Evolutionary conservation across 306 rosid species (phyloP), one percentile per base, ranked within the genome.

Genomic region (Casuarina cunninghamiana): DNA sequence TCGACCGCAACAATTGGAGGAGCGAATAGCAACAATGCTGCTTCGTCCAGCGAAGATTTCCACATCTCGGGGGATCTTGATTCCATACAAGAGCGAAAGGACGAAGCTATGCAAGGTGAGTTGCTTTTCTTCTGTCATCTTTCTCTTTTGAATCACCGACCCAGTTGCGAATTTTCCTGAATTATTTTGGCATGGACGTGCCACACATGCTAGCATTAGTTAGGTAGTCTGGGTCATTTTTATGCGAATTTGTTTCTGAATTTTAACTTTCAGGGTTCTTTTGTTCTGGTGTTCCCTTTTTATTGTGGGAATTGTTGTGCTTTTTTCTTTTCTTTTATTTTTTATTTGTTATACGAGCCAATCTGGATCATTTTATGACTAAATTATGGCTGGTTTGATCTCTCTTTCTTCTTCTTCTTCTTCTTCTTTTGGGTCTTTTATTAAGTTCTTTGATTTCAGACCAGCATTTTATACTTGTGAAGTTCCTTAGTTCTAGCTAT

Each of bases 51-150:
- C 0, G 98, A 94, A 32, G 97, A 94, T 68, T 74, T 92, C 55
- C 87, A 81, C 75, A 79, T 90, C 65, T 88, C 93, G 6, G 17
- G 77, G 16, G 91, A 90, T 77, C 91, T 81, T n/a, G 84, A 90
- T 57, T 90, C 96, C 26, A 66, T 86, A 15, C 92, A 85, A 51
- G 93, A 90, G 60, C 90, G 92, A 60, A 92, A 94, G 82, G 95
- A 92, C 54, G 97, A 90, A 38, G 93, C 97, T 76, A 54, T 94
- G 93, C 71, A 63, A 61, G 97, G 95, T 93, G 83, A n/a, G 86
- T 77, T 75, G 54, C 69, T 61, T 53, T 65, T 50, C 58, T 12
- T 42, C 51, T 6, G 32, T 12, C 16, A 6, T 12, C 32, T 19
- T 0, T 71, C 11, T n/a, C 51, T 12, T 21, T 21, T n/a, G 37